Evolutionary conservation across 352 stramenopile genomes (phyloP), one percentile per base, ranked within the genome.

Genomic region (Salisapilia sapeloensis): DNA sequence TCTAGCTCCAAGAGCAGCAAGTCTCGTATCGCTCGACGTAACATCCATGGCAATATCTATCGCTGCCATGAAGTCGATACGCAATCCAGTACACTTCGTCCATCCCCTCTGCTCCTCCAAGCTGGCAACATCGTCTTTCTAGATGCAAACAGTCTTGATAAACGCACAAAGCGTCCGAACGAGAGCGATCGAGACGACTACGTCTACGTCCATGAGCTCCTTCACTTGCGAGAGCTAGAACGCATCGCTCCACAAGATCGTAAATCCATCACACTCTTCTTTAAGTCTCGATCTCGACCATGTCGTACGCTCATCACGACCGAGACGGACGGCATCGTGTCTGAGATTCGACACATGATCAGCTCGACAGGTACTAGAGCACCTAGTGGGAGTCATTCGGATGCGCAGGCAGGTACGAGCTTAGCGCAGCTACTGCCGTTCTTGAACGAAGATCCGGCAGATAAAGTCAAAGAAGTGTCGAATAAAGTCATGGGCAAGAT

Each of bases 231-330:
- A 13, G 62, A 83, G 18, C 55, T 86, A 24, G 54, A 71, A 11
- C 66, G 71, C 10, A 81, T 86, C 48, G 83, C 71, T 2, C 71
- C 71, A 7, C 67, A 83, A 32, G 45, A 53, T 34, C 60, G 67
- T 42, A 83, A 81, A 42, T 83, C 71, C 14, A 32, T 86, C 40
- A 86, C 66, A 22, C 44, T 86, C 10, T 86, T 86, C 52, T 86
- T 86, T 45, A 77, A 77, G 41, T 44, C 75, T 36, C 58, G 53
- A 13, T 41, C 48, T 19, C 36, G 65, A 26, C 56, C 47, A 11
- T 86, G 71, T 29, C 65, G 71, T 22, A 86, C 69, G 23, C 71
- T 86, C 23, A 36, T 86, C 26, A 83, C 63, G 17, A 42, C 49
- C 13, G 57, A 81, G 34, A 86, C 71, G 35, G 64, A 86, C 18